These are phyloP conservation scores for Aquilaria agallochum DNA, from an alignment of 441 rosid species.

Conservation along the genomic window DNA sequence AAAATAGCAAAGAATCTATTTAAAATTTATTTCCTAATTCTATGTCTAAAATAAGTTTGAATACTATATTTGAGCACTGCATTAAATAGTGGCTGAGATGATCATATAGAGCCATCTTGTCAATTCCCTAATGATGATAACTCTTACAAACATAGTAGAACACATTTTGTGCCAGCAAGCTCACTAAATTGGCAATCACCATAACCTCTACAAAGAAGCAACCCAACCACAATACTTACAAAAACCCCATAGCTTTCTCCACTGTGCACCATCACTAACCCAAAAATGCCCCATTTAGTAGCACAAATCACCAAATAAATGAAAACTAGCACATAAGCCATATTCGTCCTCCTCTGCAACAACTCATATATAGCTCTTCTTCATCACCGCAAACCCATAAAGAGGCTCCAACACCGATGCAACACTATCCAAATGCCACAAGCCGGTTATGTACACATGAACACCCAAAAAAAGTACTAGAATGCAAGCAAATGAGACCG, in stretches of 20 bases:
- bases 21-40: too few species aligned
- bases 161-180: slow-evolving; percentile 85
- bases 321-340: slow-evolving; percentile 69
- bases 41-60: too few species aligned
- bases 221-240: slow-evolving; percentile 61
- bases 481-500: slow-evolving; percentile 44
- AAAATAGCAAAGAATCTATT: too few species aligned
- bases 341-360: slow-evolving; percentile 54
- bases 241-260: slow-evolving; percentile 58
- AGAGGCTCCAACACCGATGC: slow-evolving; percentile 80
- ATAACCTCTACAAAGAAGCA: slow-evolving; percentile 70
- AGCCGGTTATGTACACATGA: slow-evolving; percentile 79
- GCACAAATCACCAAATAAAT: slow-evolving; percentile 57
- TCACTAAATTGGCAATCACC: slow-evolving; percentile 81
- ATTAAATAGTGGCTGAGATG: slow-evolving; percentile 71
- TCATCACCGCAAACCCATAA: slow-evolving; percentile 84
- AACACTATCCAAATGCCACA: slow-evolving; percentile 93
- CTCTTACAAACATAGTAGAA: slow-evolving; percentile 94
- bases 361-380: slow-evolving; percentile 69
- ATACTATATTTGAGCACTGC: too few species aligned
- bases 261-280: slow-evolving; percentile 69
- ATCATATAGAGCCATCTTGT: slow-evolving; percentile 68
- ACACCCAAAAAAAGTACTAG: slow-evolving; percentile 48
- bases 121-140: slow-evolving; percentile 81
- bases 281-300: slow-evolving; percentile 38